Evolutionary conservation across 768 basidiomycete species (phyloP).

Genomic region (Boletales sp.): DNA sequence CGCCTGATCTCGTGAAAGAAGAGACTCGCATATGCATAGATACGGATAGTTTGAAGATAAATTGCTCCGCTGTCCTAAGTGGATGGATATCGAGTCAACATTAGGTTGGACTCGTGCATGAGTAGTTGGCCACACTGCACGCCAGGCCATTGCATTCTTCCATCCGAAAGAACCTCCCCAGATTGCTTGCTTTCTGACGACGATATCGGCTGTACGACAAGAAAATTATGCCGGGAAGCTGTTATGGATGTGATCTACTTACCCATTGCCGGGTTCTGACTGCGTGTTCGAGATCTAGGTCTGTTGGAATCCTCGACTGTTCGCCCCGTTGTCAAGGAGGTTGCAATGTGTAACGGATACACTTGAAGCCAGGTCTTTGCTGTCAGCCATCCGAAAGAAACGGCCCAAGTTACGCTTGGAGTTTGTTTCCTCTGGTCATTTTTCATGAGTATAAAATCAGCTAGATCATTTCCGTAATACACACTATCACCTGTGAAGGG

Average conservation of each 20-base stretch:
- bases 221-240: conserved; percentile 51
- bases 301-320: background rate
- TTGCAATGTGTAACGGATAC: conserved; percentile 13
- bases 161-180: conserved; percentile 24
- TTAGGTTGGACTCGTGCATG: background rate
- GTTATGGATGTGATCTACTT: background rate
- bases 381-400: conserved; percentile 20
- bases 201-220: conserved; percentile 40
- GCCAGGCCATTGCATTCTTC: conserved; percentile 14
- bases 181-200: conserved; percentile 45
- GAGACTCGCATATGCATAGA: conserved; percentile 26
- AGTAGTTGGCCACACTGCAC: conserved; percentile 15
- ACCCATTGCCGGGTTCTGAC: background rate
- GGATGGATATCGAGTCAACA: background rate
- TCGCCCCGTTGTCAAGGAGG: background rate
- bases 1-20: background rate
- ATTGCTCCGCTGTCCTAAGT: conserved; percentile 1
- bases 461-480: background rate
- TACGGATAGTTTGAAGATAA: conserved; percentile 21
- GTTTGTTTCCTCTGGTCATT: conserved; percentile 4
- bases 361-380: conserved; percentile 17
- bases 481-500: conserved; percentile 22
- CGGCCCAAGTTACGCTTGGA: conserved; percentile 9
- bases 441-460: background rate
- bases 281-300: background rate